Conservation (phyloP, 139 green algal genomes). For the Coelastrella sp. region DNA sequence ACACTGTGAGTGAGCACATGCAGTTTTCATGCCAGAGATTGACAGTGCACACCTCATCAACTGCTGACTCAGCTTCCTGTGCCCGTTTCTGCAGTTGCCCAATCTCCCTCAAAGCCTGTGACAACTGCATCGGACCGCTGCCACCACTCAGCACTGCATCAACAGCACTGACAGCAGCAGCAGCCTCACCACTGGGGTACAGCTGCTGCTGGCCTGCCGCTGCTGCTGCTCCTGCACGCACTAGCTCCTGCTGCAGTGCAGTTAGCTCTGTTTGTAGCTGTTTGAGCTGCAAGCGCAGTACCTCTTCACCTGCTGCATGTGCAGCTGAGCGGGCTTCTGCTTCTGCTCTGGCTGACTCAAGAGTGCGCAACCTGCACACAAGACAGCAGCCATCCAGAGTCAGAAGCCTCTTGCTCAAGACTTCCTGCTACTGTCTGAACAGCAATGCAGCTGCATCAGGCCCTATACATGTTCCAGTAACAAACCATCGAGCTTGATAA, state of each 20-base stretch:
- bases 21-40: not conserved
- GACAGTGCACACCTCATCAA: slow-evolving; percentile 13
- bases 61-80: not conserved
- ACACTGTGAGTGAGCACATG: too few relatives aligned
- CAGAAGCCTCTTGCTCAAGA: too few relatives aligned
- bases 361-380: slow-evolving; percentile 31
- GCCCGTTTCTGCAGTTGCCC: slow-evolving; percentile 4
- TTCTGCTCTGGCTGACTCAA: slow-evolving; percentile 60
- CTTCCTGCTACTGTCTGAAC: too few relatives aligned
- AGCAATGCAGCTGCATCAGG: too few relatives aligned
- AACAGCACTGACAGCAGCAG: not conserved
- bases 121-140: not conserved
- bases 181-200: not conserved
- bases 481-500: too few relatives aligned
- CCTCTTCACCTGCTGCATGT: slow-evolving; percentile 59
- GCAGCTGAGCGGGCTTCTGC: slow-evolving; percentile 66
- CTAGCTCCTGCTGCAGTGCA: slow-evolving; percentile 40
- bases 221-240: slow-evolving; percentile 18
- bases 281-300: slow-evolving; percentile 22
- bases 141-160: not conserved
- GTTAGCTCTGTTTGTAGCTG: not conserved
- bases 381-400: too few relatives aligned
- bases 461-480: not conserved
- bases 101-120: slow-evolving; percentile 20
- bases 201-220: not conserved